These are phyloP conservation scores for Hypomontagnella submonticulosa DNA, from an alignment of 495 filamentous ascomycete species.

Conservation along the genomic window DNA sequence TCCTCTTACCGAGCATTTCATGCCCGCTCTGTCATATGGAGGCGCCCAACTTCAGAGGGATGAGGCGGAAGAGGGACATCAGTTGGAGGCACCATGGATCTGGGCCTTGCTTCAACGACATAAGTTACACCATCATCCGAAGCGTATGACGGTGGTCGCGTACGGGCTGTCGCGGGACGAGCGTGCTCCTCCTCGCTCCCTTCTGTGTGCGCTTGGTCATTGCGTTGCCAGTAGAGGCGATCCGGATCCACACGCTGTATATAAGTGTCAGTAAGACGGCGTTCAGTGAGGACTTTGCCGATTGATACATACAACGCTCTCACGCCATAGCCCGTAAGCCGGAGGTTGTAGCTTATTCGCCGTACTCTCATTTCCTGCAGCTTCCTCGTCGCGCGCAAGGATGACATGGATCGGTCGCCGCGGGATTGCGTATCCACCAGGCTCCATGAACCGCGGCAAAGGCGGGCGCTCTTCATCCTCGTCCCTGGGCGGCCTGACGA, in stretches of 20 bases:
- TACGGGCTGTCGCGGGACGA: constrained; percentile 30
- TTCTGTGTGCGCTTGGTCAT: constrained; percentile 51
- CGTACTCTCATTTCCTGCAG: constrained; percentile 61
- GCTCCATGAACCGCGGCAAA: constrained; percentile 57
- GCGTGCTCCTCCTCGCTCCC: constrained; percentile 35
- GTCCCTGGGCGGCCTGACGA: constrained; percentile 54
- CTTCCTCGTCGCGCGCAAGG: constrained; percentile 71
- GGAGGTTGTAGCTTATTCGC: constrained; percentile 74
- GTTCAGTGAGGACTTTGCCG: neutral
- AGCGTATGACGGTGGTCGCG: constrained; percentile 74
- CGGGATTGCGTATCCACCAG: constrained; percentile 70
- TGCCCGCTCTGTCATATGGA: constrained; percentile 31
- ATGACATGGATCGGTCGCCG: constrained; percentile 70
- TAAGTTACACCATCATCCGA: constrained; percentile 79
- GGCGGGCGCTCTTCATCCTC: constrained; percentile 44
- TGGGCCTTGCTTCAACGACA: constrained; percentile 69
- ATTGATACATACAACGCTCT: constrained; percentile 76
- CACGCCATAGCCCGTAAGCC: constrained; percentile 87
- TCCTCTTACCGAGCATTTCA: constrained; percentile 26
- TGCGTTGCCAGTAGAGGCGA: constrained; percentile 80
- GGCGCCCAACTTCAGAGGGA: constrained; percentile 54
- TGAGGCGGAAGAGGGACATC: constrained; percentile 59
- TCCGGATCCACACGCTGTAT: constrained; percentile 78
- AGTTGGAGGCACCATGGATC: constrained; percentile 59
- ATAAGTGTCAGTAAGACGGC: constrained; percentile 31